Evolutionary conservation across 106 monocot species (phyloP).

Genomic region (Phalaenopsis aphrodite): DNA sequence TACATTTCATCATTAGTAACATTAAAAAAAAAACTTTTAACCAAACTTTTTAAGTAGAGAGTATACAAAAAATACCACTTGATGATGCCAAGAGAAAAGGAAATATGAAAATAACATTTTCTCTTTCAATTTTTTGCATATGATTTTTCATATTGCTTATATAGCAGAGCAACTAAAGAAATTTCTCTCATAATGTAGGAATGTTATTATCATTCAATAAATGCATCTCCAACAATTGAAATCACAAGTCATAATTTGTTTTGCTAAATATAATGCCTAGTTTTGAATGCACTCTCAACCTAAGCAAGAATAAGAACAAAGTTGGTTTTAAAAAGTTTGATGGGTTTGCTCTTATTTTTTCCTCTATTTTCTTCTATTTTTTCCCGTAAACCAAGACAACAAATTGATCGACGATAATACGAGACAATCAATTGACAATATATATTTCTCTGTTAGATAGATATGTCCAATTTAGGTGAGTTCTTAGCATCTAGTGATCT

Average conservation of each 20-base stretch:
- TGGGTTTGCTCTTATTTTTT: too few species aligned
- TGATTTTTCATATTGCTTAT: background rate
- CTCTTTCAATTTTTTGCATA: constrained; percentile 3
- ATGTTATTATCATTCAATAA: background rate
- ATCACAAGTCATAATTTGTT: background rate
- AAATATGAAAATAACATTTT: background rate
- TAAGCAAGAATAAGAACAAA: background rate
- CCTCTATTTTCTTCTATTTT: too few species aligned
- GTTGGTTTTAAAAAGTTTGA: background rate
- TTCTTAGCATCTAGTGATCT: too few species aligned
- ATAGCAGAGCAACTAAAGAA: too few species aligned
- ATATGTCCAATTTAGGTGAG: too few species aligned
- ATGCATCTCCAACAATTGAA: constrained; percentile 10
- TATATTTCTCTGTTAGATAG: too few species aligned
- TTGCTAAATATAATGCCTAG: background rate
- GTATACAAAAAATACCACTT: background rate
- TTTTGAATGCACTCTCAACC: background rate
- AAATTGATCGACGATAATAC: too few species aligned
- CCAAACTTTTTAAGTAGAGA: constrained; percentile 2
- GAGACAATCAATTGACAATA: too few species aligned
- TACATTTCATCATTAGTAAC: background rate
- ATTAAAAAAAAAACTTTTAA: background rate
- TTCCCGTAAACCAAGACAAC: too few species aligned
- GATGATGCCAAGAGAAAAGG: constrained; percentile 3
- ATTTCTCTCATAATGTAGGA: background rate